phyloP scores from a whole-genome alignment of 192 early-diverging fungal species.

The Coemansia sp. region DNA sequence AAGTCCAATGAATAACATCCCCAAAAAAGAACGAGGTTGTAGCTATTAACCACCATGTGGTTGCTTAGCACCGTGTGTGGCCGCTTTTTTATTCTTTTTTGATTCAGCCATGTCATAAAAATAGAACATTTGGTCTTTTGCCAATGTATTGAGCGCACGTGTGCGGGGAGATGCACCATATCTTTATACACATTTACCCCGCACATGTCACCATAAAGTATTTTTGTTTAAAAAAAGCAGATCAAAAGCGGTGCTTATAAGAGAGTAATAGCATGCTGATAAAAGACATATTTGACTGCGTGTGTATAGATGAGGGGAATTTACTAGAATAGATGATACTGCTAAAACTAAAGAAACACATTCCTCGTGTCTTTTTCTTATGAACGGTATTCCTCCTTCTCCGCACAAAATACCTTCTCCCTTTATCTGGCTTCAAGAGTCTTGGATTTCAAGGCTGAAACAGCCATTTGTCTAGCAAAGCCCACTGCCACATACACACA shows the following conservation, averaged over 20 bases:
- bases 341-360: background rate
- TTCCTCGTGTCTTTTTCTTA: background rate
- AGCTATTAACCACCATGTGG: background rate
- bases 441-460: no score
- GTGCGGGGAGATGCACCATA: background rate
- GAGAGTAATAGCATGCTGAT: background rate
- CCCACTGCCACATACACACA: no score
- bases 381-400: background rate
- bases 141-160: background rate
- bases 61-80: background rate
- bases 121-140: constrained; percentile 6
- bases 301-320: background rate
- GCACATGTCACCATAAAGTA: background rate
- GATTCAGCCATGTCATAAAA: background rate
- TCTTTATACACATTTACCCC: background rate
- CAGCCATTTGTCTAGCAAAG: no score
- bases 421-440: no score
- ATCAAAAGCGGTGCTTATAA: no score
- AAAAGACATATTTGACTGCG: background rate
- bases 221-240: no score
- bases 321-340: background rate
- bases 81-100: background rate
- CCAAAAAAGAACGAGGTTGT: background rate
- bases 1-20: background rate
- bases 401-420: background rate